Percentiles rank a stretch among this genome's conserved stretches.
Conservation (phyloP, 371 early-diverging fungal genomes). For the Ordospora pajunii region DNA sequence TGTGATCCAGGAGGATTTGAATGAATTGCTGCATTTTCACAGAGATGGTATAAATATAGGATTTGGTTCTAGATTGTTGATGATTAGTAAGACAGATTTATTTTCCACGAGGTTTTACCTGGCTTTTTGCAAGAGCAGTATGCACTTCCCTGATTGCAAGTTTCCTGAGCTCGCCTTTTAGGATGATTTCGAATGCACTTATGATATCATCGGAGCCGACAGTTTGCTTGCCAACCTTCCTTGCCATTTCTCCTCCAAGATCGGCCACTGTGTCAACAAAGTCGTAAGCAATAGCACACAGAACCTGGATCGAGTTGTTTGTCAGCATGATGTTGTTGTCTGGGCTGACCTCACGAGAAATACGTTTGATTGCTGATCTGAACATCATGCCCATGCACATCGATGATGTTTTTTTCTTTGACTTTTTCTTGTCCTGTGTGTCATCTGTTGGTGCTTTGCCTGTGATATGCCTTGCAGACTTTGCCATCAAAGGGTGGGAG, state of each 20-base stretch:
- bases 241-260: conserved; percentile 49
- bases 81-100: conserved; percentile 32
- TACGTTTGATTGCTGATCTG: conserved; percentile 52
- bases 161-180: conserved; percentile 57
- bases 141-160: conserved; percentile 59
- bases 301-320: conserved; percentile 47
- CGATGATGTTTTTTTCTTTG: conserved; percentile 38
- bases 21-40: too few species aligned
- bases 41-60: neutral
- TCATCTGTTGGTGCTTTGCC: conserved; percentile 51
- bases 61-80: neutral
- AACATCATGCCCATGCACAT: conserved; percentile 44
- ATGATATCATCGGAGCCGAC: conserved; percentile 59
- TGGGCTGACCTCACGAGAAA: conserved; percentile 38
- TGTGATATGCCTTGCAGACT: conserved; percentile 25
- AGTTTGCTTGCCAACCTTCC: conserved; percentile 60
- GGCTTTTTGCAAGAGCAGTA: conserved; percentile 50
- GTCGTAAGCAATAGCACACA: conserved; percentile 58
- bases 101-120: conserved; percentile 50
- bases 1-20: too few species aligned
- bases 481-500: conserved; percentile 14
- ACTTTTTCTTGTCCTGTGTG: conserved; percentile 8
- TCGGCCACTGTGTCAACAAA: conserved; percentile 47
- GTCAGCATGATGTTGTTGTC: conserved; percentile 20
- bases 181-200: conserved; percentile 51